phyloP scores from a whole-genome alignment of 805 yeast species.

The Brettanomyces sp. region DNA sequence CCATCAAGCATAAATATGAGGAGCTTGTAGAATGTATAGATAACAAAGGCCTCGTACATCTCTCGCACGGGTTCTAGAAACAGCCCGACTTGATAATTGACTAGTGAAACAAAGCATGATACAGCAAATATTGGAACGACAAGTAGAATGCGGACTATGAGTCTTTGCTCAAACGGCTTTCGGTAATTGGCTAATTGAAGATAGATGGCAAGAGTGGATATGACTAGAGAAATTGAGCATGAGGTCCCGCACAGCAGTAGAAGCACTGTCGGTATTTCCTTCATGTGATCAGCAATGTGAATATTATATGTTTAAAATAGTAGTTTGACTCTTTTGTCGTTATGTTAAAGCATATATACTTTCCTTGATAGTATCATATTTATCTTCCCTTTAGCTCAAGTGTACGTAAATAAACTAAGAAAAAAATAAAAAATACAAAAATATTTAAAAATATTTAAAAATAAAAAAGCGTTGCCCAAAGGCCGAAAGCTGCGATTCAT shows the following conservation, averaged over 20 bases:
- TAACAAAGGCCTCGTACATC: constrained; percentile 91
- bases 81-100: constrained; percentile 33
- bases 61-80: constrained; percentile 72
- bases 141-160: constrained; percentile 71
- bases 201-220: constrained; percentile 37
- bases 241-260: constrained; percentile 16
- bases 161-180: constrained; percentile 80
- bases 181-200: constrained; percentile 66
- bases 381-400: too few species aligned
- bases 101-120: constrained; percentile 53
- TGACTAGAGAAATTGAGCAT: constrained; percentile 23
- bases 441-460: too few species aligned
- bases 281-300: background rate
- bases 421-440: too few species aligned
- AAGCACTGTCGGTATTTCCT: constrained; percentile 8
- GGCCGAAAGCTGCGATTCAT: too few species aligned
- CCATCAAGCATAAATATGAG: constrained; percentile 85
- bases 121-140: constrained; percentile 76
- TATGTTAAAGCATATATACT: too few species aligned
- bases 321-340: too few species aligned
- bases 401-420: too few species aligned
- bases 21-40: constrained; percentile 83
- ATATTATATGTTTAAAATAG: too few species aligned
- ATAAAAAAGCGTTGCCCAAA: too few species aligned
- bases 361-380: too few species aligned